Percentiles rank a stretch among this genome's conserved stretches.
Evolutionary conservation across 192 early-diverging fungal species (phyloP).

Genomic region (Coemansia sp.): DNA sequence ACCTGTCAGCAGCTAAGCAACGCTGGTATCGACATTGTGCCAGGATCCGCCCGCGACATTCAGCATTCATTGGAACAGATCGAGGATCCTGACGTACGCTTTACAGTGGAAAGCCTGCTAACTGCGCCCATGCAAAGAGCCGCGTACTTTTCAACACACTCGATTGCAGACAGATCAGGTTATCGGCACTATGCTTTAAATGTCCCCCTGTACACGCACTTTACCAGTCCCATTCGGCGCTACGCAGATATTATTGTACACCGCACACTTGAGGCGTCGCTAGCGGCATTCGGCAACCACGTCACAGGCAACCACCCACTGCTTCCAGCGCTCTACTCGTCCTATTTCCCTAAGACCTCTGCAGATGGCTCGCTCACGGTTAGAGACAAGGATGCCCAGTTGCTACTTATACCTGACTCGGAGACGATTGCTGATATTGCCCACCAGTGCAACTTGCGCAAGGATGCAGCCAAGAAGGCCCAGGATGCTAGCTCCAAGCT

Average conservation of each 20-base stretch:
- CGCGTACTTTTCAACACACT: constrained; percentile 92
- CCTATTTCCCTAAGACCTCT: constrained; percentile 28
- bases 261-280: constrained; percentile 64
- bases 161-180: constrained; percentile 53
- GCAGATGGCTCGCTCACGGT: constrained; percentile 19
- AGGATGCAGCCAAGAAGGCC: constrained; percentile 76
- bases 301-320: constrained; percentile 39
- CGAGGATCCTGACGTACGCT: constrained; percentile 17
- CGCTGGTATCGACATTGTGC: constrained; percentile 59
- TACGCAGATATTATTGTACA: constrained; percentile 98
- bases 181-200: constrained; percentile 94
- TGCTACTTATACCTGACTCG: constrained; percentile 20
- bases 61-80: constrained; percentile 60
- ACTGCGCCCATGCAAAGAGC: constrained; percentile 89
- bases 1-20: constrained; percentile 47
- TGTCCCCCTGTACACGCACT: constrained; percentile 93
- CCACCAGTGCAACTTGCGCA: constrained; percentile 81
- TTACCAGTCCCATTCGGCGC: constrained; percentile 98
- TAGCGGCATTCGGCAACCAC: constrained; percentile 35
- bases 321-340: constrained; percentile 32
- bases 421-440: constrained; percentile 50
- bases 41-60: constrained; percentile 55
- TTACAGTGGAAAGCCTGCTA: constrained; percentile 44
- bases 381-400: neutral
- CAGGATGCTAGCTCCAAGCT: constrained; percentile 89